Evolutionary conservation across 257 asterid species (phyloP).

Genomic region (Nicotiana undulata): DNA sequence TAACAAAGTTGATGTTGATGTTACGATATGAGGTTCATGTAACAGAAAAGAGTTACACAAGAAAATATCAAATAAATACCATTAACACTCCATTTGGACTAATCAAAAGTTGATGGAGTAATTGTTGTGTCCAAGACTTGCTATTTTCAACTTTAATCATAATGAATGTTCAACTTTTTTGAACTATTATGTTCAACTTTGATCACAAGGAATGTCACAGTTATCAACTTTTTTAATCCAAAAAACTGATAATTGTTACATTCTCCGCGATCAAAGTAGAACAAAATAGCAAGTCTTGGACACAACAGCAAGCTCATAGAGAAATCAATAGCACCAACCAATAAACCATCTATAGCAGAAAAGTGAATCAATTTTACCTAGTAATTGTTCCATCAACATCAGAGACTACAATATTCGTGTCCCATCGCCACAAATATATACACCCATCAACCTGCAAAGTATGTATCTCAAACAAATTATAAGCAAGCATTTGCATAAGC

Average conservation of each 20-base stretch:
- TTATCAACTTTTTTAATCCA: too few species aligned
- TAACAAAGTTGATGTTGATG: not conserved
- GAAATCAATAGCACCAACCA: not conserved
- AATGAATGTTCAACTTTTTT: not conserved
- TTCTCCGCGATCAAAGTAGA: not conserved
- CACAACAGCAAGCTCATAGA: not conserved
- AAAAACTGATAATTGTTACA: not conserved
- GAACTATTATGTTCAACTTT: not conserved
- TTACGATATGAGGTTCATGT: not conserved
- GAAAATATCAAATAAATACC: not conserved
- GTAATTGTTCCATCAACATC: constrained; percentile 88
- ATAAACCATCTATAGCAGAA: not conserved
- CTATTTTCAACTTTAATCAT: not conserved
- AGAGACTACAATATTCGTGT: constrained; percentile 59
- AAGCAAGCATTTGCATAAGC: not conserved
- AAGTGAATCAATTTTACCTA: constrained; percentile 28
- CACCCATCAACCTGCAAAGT: constrained; percentile 62
- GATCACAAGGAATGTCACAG: too few species aligned
- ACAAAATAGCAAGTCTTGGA: not conserved
- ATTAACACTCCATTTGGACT: not conserved
- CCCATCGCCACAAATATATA: constrained; percentile 72
- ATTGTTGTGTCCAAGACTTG: not conserved
- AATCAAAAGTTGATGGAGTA: not conserved
- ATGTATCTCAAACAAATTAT: constrained; percentile 14
- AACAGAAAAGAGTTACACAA: not conserved